These are phyloP conservation scores for Amaranthus palmeri DNA, from an alignment of 148 eudicot species.

Conservation along the genomic window DNA sequence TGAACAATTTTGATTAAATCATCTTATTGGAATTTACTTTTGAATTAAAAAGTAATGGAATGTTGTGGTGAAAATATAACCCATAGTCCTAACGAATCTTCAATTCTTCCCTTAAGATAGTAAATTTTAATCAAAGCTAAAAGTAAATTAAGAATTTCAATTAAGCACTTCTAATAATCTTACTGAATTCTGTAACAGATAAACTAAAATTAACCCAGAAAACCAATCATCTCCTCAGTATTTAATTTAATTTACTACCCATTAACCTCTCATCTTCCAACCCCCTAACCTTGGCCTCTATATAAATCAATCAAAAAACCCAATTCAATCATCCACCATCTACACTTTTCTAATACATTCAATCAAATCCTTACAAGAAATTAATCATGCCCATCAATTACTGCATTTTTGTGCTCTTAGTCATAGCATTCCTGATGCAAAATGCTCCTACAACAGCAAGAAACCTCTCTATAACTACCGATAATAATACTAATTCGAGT, in stretches of 20 bases:
- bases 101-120: no score
- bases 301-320: slow-evolving; percentile 12
- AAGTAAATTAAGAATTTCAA: no score
- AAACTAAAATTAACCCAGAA: not conserved
- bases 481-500: not conserved
- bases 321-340: not conserved
- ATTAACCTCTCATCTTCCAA: slow-evolving; percentile 15
- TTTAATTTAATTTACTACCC: not conserved
- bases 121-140: no score
- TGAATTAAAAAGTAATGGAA: no score
- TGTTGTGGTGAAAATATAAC: no score
- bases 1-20: no score
- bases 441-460: slow-evolving; percentile 11
- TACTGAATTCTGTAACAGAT: slow-evolving; percentile 12
- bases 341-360: not conserved
- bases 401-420: not conserved
- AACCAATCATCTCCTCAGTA: slow-evolving; percentile 8
- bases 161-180: no score
- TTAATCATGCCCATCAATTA: slow-evolving; percentile 10
- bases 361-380: not conserved
- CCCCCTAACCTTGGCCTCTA: not conserved
- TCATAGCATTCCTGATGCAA: slow-evolving; percentile 3
- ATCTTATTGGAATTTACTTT: no score
- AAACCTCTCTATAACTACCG: slow-evolving; percentile 4
- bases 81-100: no score